Conservation (phyloP, 768 basidiomycete species). For the Lentinula boryana region DNA sequence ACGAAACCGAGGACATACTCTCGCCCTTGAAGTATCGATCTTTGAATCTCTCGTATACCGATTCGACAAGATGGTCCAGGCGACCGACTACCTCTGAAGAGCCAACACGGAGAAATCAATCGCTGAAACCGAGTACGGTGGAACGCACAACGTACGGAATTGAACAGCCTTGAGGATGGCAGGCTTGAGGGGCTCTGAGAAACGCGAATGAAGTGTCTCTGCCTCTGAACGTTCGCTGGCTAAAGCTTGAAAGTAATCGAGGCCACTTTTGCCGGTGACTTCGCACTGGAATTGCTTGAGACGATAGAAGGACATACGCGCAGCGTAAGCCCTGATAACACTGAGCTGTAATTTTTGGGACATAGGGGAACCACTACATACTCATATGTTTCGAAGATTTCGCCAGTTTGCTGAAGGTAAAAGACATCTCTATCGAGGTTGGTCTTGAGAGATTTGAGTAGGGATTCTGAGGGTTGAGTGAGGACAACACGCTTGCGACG, state of each 20-base stretch:
- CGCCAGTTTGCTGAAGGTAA: conserved; percentile 91
- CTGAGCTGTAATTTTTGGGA: conserved; percentile 18
- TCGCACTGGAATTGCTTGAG: conserved; percentile 96
- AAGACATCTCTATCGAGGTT: conserved; percentile 76
- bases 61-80: conserved; percentile 90
- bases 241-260: conserved; percentile 92
- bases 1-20: conserved; percentile 46
- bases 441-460: conserved; percentile 57
- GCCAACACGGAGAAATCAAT: conserved; percentile 11
- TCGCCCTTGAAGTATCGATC: conserved; percentile 92
- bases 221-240: conserved; percentile 90
- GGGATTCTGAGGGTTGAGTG: conserved; percentile 69
- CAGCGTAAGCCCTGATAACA: conserved; percentile 62
- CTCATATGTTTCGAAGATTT: conserved; percentile 98
- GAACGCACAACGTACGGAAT: conserved; percentile 72
- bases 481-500: conserved; percentile 87
- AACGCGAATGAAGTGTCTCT: conserved; percentile 81
- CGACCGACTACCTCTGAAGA: conserved; percentile 90
- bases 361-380: conserved; percentile 36
- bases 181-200: conserved; percentile 89
- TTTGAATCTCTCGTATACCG: conserved; percentile 93
- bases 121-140: conserved; percentile 11
- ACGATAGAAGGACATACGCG: conserved; percentile 92
- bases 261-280: conserved; percentile 88
- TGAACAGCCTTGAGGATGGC: conserved; percentile 90